Conservation (phyloP, 441 rosid species). For the Pelargonium citronellum region DNA sequence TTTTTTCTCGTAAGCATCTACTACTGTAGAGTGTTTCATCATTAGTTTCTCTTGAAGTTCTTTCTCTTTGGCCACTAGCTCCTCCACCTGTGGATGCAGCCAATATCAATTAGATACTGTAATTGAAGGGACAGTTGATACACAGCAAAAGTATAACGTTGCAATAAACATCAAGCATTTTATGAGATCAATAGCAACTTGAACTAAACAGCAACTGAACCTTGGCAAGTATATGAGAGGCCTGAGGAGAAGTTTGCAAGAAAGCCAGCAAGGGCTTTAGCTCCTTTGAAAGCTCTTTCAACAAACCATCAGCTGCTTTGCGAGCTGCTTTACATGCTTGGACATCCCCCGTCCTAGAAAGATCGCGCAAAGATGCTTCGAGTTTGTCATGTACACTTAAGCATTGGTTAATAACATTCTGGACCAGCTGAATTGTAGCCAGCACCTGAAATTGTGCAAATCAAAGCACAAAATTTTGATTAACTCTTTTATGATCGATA, state of each 20-base stretch:
- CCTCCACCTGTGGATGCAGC: constrained; percentile 53
- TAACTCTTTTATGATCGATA: not conserved
- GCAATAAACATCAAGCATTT: too few relatives aligned
- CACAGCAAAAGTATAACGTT: too few relatives aligned
- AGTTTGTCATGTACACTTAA: constrained; percentile 67
- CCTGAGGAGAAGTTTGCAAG: constrained; percentile 67
- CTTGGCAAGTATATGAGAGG: constrained; percentile 71
- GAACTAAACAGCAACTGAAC: constrained; percentile 28
- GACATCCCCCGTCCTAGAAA: constrained; percentile 83
- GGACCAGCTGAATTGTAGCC: constrained; percentile 63
- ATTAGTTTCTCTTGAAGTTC: constrained; percentile 82
- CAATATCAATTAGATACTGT: not conserved
- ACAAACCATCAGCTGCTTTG: constrained; percentile 58
- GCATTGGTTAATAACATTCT: constrained; percentile 53
- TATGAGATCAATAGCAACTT: too few relatives aligned
- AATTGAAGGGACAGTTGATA: too few relatives aligned
- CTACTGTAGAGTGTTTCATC: constrained; percentile 66
- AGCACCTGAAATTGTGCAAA: constrained; percentile 46
- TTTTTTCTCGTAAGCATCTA: constrained; percentile 68
- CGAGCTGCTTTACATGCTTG: constrained; percentile 90
- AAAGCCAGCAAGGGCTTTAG: constrained; percentile 48
- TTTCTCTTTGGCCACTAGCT: constrained; percentile 67
- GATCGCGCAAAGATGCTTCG: constrained; percentile 79
- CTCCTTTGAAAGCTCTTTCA: constrained; percentile 78
- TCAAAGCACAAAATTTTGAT: not conserved